A percentile compares a stretch with the other conserved stretches of the same genome.
phyloP scores from a whole-genome alignment of 352 stramenopile species.

The Phytophthora pseudosyringae region DNA sequence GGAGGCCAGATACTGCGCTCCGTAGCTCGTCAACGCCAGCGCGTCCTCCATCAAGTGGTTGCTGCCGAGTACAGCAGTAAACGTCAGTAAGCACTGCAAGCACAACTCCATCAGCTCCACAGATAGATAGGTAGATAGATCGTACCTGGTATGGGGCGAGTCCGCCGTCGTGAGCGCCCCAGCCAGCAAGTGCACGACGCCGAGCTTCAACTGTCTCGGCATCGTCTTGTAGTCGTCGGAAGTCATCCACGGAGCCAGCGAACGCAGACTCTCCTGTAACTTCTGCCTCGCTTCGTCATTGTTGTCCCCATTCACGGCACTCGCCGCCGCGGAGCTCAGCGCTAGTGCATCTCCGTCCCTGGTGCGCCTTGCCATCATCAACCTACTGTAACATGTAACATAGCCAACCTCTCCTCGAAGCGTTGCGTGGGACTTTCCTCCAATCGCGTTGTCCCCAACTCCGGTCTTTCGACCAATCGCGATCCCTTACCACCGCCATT shows the following conservation, averaged over 20 bases:
- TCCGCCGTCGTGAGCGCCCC: slow-evolving; percentile 35
- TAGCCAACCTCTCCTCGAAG: slow-evolving; percentile 12
- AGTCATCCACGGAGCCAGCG: slow-evolving; percentile 23
- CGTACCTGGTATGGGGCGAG: slow-evolving; percentile 45
- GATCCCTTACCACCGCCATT: background rate
- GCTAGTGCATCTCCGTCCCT: slow-evolving; percentile 2
- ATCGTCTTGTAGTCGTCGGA: slow-evolving; percentile 33
- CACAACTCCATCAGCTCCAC: background rate
- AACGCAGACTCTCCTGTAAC: slow-evolving; percentile 4
- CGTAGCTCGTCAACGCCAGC: slow-evolving; percentile 56
- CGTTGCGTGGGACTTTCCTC: slow-evolving; percentile 14
- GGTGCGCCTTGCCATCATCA: slow-evolving; percentile 6
- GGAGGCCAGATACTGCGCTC: slow-evolving; percentile 41
- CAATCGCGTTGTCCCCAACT: slow-evolving; percentile 13
- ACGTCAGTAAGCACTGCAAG: background rate
- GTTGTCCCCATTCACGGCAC: slow-evolving; percentile 1
- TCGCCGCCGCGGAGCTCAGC: slow-evolving; percentile 5
- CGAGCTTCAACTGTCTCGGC: slow-evolving; percentile 36
- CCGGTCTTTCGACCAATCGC: slow-evolving; percentile 16
- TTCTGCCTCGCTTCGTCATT: slow-evolving; percentile 22
- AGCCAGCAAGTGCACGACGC: slow-evolving; percentile 39
- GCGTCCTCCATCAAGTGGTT: slow-evolving; percentile 51
- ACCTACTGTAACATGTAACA: background rate
- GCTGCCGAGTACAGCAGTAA: slow-evolving; percentile 3
- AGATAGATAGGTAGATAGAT: background rate